A percentile compares a stretch with the other conserved stretches of the same genome.
phyloP scores from a whole-genome alignment of 2,329 filamentous ascomycete species.

The Apiospora kogelbergensis region DNA sequence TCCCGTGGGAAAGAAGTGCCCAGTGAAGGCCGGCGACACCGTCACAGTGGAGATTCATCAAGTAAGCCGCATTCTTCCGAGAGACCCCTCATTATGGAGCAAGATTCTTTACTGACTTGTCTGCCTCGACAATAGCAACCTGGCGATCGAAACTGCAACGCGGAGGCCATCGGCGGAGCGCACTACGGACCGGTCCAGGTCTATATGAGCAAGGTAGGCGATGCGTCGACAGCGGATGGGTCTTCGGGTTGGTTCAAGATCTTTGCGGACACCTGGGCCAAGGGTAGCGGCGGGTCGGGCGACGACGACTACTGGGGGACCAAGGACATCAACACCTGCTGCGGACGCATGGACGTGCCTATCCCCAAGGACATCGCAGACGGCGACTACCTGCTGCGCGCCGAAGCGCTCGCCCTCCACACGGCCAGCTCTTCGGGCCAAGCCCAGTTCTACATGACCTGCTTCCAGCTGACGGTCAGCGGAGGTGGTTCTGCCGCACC shows the following conservation, averaged over 20 bases:
- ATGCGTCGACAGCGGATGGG: constrained; percentile 45
- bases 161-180: constrained; percentile 52
- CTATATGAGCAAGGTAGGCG: constrained; percentile 49
- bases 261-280: constrained; percentile 45
- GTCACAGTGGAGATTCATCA: constrained; percentile 37
- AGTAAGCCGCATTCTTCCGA: constrained; percentile 39
- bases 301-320: constrained; percentile 46
- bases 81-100: background rate
- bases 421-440: constrained; percentile 33
- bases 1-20: constrained; percentile 33
- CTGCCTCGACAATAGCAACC: constrained; percentile 34
- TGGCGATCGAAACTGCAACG: constrained; percentile 44
- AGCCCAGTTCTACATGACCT: constrained; percentile 33
- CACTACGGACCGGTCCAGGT: constrained; percentile 55
- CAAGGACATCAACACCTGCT: constrained; percentile 39
- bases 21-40: constrained; percentile 30
- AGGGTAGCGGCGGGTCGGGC: constrained; percentile 34
- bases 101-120: constrained; percentile 35
- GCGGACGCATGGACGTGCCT: constrained; percentile 42
- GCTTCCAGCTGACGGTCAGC: constrained; percentile 31
- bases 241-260: constrained; percentile 52
- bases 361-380: constrained; percentile 39
- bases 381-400: constrained; percentile 44
- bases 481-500: constrained; percentile 30
- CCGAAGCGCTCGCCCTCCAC: constrained; percentile 46